These are phyloP conservation scores for Sclerotiophoma versabilis DNA, from an alignment of 2,329 filamentous ascomycete genomes.

Conservation along the genomic window DNA sequence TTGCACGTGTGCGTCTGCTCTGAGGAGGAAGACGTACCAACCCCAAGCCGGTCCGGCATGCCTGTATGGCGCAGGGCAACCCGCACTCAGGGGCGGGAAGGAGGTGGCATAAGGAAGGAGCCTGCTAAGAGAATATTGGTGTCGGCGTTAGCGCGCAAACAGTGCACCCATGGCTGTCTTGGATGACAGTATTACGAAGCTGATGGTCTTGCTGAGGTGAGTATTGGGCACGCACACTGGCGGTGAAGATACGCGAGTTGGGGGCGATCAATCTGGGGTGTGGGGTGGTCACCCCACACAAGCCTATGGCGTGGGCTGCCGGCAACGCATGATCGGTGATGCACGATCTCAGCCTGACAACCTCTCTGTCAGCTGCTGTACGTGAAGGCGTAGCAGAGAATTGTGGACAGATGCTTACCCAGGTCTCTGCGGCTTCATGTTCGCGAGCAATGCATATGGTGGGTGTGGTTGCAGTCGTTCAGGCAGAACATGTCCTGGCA, in stretches of 20 bases:
- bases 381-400: not conserved
- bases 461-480: not conserved
- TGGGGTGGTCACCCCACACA: slow-evolving; percentile 28
- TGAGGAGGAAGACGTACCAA: not conserved
- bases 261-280: slow-evolving; percentile 26
- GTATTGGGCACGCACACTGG: slow-evolving; percentile 18
- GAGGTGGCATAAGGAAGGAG: slow-evolving; percentile 7
- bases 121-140: slow-evolving; percentile 8
- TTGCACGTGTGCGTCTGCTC: slow-evolving; percentile 28
- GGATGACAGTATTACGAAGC: slow-evolving; percentile 7
- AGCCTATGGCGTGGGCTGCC: slow-evolving; percentile 21
- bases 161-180: slow-evolving; percentile 16
- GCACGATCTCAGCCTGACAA: slow-evolving; percentile 25
- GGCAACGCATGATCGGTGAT: slow-evolving; percentile 27
- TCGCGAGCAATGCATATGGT: not conserved
- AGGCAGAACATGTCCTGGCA: slow-evolving; percentile 2
- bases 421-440: not conserved
- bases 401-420: slow-evolving; percentile 13
- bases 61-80: slow-evolving; percentile 6
- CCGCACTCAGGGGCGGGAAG: slow-evolving; percentile 3
- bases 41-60: slow-evolving; percentile 14
- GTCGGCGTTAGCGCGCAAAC: slow-evolving; percentile 8
- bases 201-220: slow-evolving; percentile 27
- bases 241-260: slow-evolving; percentile 10
- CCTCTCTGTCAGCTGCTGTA: slow-evolving; percentile 17